Evolutionary conservation across 2,329 filamentous ascomycete species (phyloP), one percentile per base, ranked within the genome.

Genomic region (Aureobasidium sp.): DNA sequence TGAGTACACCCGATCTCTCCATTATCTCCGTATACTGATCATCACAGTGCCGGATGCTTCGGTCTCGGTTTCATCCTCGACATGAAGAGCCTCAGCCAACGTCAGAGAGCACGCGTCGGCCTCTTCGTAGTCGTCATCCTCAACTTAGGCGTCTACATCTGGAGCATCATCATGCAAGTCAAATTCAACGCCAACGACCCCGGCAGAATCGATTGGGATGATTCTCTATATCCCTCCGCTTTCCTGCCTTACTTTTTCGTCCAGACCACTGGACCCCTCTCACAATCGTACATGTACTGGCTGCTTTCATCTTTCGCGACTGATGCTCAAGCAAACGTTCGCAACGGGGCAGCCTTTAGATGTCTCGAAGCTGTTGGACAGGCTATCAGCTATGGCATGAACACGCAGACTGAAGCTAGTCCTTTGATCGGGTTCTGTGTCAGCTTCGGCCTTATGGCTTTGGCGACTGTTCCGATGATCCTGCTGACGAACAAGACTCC

Each of bases 1-100:
- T 60, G 19, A 33, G 57, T 51, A 40, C 7, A n/a, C 5, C 1
- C 8, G 11, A 23, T 7, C 15, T 19, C 5, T 47, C 5, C 15
- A 0, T 27, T 29, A 0, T 37, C 27, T 25, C 7, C 7, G 77
- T 75, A 0, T 68, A 43, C 71, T 78, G 3, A 75, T 76, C 47
- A 13, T 76, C 13, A 69, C 27, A 67, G 57, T 38, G 58, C 79
- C 37, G 77, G 77, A 21, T 79, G 77, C 64, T 79, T 79, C 57
- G 77, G 75, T 43, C 74, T 79, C 4, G 77, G 77, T 1, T 79
- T 78, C 60, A 74, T 94, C 80, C 76, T 84, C 86, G 60, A 77
- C 73, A 66, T 88, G 83, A 59, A 95, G 74, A 27, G 87, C 84
- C 64, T 83, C 76, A 9, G 88, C 81, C 65, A 82, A 64, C 68